Evolutionary conservation across 108 stramenopile genomes (phyloP), one percentile per base, ranked within the genome.

Genomic region (Fistulifera pelliculosa): DNA sequence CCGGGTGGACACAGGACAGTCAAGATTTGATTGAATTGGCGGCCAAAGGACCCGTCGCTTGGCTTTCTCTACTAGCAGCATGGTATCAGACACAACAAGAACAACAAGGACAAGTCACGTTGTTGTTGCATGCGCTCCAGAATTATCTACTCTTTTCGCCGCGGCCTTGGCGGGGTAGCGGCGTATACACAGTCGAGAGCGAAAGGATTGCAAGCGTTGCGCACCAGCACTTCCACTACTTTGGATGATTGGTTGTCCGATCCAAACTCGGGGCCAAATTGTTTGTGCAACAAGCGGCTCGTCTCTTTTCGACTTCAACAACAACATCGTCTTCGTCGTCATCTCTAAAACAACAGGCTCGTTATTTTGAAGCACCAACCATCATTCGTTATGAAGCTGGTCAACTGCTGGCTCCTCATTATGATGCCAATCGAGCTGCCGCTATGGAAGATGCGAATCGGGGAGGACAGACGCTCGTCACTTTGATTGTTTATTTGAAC

Each of bases 381-480:
- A 70, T 88, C 26, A 83, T 88, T 42, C 60, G 68, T 43, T 89
- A 89, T 61, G 81, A 85, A 68, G 44, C 52, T 15, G 79, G 74
- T 42, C 81, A 89, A 59, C 62, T 64, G 2, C 54, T 89, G 41
- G 80, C 83, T 0, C 82, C 82, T 11, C 87, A 89, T 62, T 89
- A 68, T 52, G 87, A 89, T 68, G 83, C 82, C 11, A 83, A 83
- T 62, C 67, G 77, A 41, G 79, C 80, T 1, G 83, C 87, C 3
- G 63, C 68, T 24, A 74, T 76, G 16, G 82, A 89, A 70, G 80
- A 81, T 65, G 76, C 64, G 27, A 85, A 82, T 56, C 71, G 83
- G 12, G 87, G 87, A 16, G 87, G 87, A 17, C 87, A 89, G 54
- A 85, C 83, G 5, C 59, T 89, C 5, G 74, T 81, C 12, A 89